These are phyloP conservation scores for Antarctomyces pellizariae DNA, from an alignment of 495 filamentous ascomycete genomes.

Conservation along the genomic window DNA sequence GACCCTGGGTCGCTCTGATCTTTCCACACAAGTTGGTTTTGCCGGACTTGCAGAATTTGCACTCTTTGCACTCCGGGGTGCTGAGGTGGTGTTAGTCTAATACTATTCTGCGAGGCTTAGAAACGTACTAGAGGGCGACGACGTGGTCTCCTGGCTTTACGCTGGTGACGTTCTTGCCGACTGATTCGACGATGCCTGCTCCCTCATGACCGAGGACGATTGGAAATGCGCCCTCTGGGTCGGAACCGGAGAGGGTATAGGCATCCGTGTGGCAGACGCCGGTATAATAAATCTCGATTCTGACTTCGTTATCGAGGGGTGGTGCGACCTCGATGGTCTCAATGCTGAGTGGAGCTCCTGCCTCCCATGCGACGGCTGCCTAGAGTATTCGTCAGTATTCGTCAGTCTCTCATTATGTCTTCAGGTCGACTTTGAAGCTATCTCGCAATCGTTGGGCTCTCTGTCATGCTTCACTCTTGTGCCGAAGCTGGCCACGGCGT, in stretches of 20 bases:
- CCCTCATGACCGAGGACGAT: constrained; percentile 93
- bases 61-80: constrained; percentile 89
- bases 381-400: constrained; percentile 14
- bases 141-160: constrained; percentile 89
- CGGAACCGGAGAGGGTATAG: constrained; percentile 94
- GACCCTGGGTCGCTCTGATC: constrained; percentile 90
- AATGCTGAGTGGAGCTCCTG: constrained; percentile 65
- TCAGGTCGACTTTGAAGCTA: no score
- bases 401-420: no score
- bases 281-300: constrained; percentile 88
- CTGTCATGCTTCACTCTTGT: neutral
- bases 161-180: constrained; percentile 83
- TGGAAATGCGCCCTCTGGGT: constrained; percentile 95
- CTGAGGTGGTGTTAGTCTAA: constrained; percentile 18
- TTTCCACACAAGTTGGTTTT: constrained; percentile 99
- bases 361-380: constrained; percentile 93
- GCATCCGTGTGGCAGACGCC: constrained; percentile 99
- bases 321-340: constrained; percentile 85
- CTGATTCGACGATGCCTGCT: constrained; percentile 87
- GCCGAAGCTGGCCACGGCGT: constrained; percentile 1
- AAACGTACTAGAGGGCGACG: constrained; percentile 77
- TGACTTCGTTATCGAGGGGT: constrained; percentile 85
- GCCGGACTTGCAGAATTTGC: constrained; percentile 98
- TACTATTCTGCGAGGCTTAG: constrained; percentile 2
- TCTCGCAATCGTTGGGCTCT: constrained; percentile 1